phyloP scores from a whole-genome alignment of 148 eudicot species.

The Diospyros kaki region DNA sequence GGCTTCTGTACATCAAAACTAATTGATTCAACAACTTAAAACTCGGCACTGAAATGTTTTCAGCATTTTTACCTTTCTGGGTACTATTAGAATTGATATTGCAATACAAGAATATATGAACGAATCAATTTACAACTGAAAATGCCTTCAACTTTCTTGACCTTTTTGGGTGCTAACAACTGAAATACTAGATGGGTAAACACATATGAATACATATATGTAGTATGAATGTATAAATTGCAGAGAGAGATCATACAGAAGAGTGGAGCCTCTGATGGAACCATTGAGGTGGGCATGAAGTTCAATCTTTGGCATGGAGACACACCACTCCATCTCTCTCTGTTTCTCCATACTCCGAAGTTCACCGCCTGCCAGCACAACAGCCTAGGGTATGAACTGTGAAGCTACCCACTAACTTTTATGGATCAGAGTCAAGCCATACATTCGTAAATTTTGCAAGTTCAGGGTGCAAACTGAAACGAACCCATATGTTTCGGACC shows the following conservation, averaged over 20 bases:
- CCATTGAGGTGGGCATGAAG: constrained; percentile 97
- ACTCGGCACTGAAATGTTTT: background rate
- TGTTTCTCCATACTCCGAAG: constrained; percentile 5
- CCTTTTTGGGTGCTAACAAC: background rate
- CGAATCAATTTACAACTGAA: background rate
- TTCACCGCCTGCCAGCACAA: background rate
- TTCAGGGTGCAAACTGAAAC: background rate
- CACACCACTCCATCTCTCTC: constrained; percentile 53
- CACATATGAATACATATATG: background rate
- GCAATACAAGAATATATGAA: too few relatives aligned
- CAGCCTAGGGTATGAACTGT: constrained; percentile 1
- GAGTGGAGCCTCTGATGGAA: constrained; percentile 76
- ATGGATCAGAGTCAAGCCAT: background rate
- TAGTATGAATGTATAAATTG: background rate
- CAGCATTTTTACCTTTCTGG: too few relatives aligned
- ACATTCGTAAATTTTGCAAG: background rate
- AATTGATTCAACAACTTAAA: background rate
- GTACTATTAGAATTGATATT: too few relatives aligned
- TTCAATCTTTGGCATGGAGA: constrained; percentile 78
- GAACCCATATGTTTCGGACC: background rate
- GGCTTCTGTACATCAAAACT: too few relatives aligned
- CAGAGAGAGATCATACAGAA: constrained; percentile 43
- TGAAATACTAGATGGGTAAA: background rate
- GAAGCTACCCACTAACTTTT: too few relatives aligned
- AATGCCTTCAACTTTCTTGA: background rate